Base-by-base conservation (phyloP, 2,329 filamentous ascomycete species). In the Achaetomium macrosporum region DNA sequence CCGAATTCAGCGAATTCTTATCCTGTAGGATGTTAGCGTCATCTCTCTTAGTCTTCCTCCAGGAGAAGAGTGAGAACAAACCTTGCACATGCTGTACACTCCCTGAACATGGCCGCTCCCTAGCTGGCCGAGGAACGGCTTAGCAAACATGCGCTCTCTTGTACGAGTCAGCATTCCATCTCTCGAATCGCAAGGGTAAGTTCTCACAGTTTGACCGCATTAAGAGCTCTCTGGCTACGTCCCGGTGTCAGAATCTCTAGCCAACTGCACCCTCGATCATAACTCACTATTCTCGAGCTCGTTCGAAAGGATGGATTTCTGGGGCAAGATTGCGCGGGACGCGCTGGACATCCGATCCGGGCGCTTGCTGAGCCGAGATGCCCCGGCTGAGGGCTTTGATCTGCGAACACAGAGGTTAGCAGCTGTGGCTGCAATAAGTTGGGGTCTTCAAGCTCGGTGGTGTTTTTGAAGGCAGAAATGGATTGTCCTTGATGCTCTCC, bases 51-150 rank as follows among this genome's bases (percentile, higher is more conserved):
- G 10, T n/a, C 1, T 35, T 17, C 2, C 13, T 3, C 11, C 7
- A 3, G 11, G 3, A 6, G 8, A 3, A 4, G 25, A 7, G 25
- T 7, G 7, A 19, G 12, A 33, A 51, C 54, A 7, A 13, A 57
- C 56, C 50, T 90, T 90, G 55, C 87, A 85, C 68, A 93, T 82
- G 35, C 82, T 82, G 69, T 92, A 93, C 10, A 88, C 83, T 58
- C 93, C 93, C 65, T 99, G 93, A 51, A 96, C 88, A 71, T 99
- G 93, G 17, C 93, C 92, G 31, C 82, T 79, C 50, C 92, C 92
- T 20, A 99, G 82, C 68, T 96, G 89, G 1, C 81, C 88, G 42
- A 99, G 73, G 65, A 96, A 96, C 3, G 76, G 75, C 54, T 74
- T 72, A 8, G 76, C 80, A 44, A 70, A 68, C 57, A 88, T 88